Conservation (phyloP, 2,329 filamentous ascomycete genomes). For the Fusarium guadeloupense region DNA sequence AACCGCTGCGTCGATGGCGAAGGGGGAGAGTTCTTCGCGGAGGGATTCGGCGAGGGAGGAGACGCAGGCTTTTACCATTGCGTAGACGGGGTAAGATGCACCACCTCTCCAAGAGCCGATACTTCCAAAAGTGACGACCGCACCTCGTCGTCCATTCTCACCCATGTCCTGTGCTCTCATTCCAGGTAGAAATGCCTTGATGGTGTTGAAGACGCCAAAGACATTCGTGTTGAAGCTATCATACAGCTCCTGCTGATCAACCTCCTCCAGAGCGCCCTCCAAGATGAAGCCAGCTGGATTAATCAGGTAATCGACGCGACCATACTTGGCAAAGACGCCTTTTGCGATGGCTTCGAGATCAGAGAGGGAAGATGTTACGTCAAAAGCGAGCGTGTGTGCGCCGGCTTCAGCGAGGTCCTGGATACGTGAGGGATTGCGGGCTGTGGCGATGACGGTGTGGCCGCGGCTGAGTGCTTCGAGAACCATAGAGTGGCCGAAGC, state of each 20-base stretch:
- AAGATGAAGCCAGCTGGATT: conserved; percentile 59
- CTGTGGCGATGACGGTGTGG: conserved; percentile 61
- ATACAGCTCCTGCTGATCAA: conserved; percentile 49
- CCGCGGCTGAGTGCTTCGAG: conserved; percentile 55
- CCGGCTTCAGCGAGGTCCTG: conserved; percentile 54
- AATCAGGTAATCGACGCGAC: conserved; percentile 58
- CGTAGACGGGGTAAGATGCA: conserved; percentile 52
- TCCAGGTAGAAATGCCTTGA: conserved; percentile 58
- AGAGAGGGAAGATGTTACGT: conserved; percentile 54
- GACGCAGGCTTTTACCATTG: conserved; percentile 57
- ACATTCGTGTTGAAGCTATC: conserved; percentile 62
- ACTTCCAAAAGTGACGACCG: conserved; percentile 58
- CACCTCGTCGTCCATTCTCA: conserved; percentile 37
- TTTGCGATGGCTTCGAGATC: conserved; percentile 51
- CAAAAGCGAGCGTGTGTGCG: conserved; percentile 55
- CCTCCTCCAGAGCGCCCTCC: conserved; percentile 54
- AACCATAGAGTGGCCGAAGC: conserved; percentile 59
- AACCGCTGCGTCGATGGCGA: conserved; percentile 54
- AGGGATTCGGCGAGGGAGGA: conserved; percentile 57
- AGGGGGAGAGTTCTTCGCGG: conserved; percentile 54
- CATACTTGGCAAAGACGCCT: conserved; percentile 45
- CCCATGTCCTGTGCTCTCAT: conserved; percentile 52
- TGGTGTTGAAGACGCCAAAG: conserved; percentile 60
- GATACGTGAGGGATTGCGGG: conserved; percentile 53
- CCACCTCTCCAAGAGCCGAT: conserved; percentile 55